phyloP scores from a whole-genome alignment of 371 early-diverging fungal species.

The Vairimorpha ceranae region DNA sequence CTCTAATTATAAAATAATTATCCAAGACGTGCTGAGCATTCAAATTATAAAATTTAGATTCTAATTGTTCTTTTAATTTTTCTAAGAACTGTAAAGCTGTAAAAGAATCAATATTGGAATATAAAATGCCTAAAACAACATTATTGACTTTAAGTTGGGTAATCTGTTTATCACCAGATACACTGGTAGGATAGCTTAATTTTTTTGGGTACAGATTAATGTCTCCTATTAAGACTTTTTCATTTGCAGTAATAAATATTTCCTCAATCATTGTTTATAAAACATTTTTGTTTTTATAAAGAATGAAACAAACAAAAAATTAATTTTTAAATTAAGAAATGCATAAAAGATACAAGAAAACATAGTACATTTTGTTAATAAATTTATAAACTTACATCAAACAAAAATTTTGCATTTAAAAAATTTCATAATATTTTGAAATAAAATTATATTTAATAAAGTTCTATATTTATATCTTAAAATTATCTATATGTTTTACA shows the following conservation, averaged over 20 bases:
- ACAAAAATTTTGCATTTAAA: too few species aligned
- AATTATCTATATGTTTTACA: too few species aligned
- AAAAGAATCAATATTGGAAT: conserved; percentile 11
- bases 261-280: conserved; percentile 22
- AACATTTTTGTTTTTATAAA: background rate
- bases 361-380: too few species aligned
- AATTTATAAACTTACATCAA: too few species aligned
- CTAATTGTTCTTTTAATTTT: background rate
- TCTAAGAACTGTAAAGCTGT: background rate
- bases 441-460: too few species aligned
- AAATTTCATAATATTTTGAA: too few species aligned
- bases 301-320: too few species aligned
- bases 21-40: conserved; percentile 3
- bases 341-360: too few species aligned
- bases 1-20: conserved; percentile 20
- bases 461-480: too few species aligned
- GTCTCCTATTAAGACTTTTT: conserved; percentile 19
- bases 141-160: conserved; percentile 10
- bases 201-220: background rate
- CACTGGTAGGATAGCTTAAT: background rate
- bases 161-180: background rate
- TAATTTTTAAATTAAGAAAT: background rate
- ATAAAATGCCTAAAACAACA: conserved; percentile 9
- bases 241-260: conserved; percentile 24
- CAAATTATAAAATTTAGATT: background rate